phyloP scores from a whole-genome alignment of 2,329 filamentous ascomycete species.

The Microdochium trichocladiopsis region DNA sequence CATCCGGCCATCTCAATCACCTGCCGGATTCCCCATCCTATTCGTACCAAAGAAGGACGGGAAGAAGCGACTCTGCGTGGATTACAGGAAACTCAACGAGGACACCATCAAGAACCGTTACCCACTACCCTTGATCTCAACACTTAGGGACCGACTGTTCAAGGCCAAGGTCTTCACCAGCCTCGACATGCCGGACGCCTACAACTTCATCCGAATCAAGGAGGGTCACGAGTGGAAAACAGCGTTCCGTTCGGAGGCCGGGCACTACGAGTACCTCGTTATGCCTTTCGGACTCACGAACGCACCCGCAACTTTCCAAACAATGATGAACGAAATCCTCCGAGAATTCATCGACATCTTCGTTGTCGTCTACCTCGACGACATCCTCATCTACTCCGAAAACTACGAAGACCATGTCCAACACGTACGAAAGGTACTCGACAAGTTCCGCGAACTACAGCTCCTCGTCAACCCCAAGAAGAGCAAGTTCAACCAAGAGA shows the following conservation, averaged over 20 bases:
- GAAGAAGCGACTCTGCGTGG: slow-evolving; percentile 10
- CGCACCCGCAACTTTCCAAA: slow-evolving; percentile 5
- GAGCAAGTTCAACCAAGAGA: slow-evolving; percentile 18
- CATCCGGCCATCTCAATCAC: slow-evolving; percentile 2
- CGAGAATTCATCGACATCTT: slow-evolving; percentile 2
- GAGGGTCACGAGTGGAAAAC: slow-evolving; percentile 22
- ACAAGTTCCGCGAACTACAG: neutral
- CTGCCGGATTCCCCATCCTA: slow-evolving; percentile 1
- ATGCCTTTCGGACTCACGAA: slow-evolving; percentile 19
- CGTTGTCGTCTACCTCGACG: slow-evolving; percentile 9
- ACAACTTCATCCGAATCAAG: slow-evolving; percentile 11
- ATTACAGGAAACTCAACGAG: slow-evolving; percentile 15
- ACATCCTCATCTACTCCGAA: slow-evolving; percentile 18
- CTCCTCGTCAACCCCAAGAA: slow-evolving; percentile 15
- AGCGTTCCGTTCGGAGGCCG: slow-evolving; percentile 14
- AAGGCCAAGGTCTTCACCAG: slow-evolving; percentile 5
- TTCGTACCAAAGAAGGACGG: slow-evolving; percentile 12
- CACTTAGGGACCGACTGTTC: slow-evolving; percentile 9
- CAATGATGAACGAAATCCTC: slow-evolving; percentile 5
- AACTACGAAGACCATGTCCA: slow-evolving; percentile 12
- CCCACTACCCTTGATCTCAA: slow-evolving; percentile 11
- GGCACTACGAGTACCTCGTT: slow-evolving; percentile 19
- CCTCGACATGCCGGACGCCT: slow-evolving; percentile 7
- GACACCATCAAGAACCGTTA: slow-evolving; percentile 15
- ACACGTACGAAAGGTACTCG: slow-evolving; percentile 13